Evolutionary conservation across 306 rosid genomes (phyloP).

Genomic region (Crotalaria pallida): DNA sequence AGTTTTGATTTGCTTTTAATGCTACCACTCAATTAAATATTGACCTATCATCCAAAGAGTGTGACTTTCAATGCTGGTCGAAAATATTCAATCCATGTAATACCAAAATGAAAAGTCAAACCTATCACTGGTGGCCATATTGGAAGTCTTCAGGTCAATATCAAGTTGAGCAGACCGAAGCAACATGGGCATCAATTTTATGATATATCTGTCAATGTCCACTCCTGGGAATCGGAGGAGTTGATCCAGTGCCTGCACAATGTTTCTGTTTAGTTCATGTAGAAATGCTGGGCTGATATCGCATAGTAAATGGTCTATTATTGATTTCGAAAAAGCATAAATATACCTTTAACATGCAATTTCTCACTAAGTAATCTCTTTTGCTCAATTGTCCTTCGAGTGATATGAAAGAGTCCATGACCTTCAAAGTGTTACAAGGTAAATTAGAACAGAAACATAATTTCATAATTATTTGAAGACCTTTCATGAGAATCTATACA

Average conservation of each 20-base stretch:
- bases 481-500: not conserved
- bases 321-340: not conserved
- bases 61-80: no score
- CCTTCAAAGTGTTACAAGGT: constrained; percentile 13
- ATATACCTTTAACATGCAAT: constrained; percentile 17
- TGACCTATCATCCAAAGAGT: no score
- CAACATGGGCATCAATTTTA: not conserved
- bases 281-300: not conserved
- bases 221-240: constrained; percentile 1
- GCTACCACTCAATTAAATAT: no score
- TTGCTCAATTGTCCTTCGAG: not conserved
- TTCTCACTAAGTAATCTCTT: not conserved
- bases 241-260: constrained; percentile 25
- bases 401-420: not conserved
- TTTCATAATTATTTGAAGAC: not conserved
- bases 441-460: not conserved
- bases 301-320: not conserved
- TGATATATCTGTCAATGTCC: not conserved
- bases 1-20: no score
- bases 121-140: not conserved
- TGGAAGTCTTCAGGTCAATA: not conserved
- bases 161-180: not conserved
- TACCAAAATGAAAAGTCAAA: constrained; percentile 3
- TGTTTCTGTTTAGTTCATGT: not conserved
- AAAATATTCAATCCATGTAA: no score